Base-by-base conservation (phyloP, 2,329 filamentous ascomycete species). In the Triangularia setosa region DNA sequence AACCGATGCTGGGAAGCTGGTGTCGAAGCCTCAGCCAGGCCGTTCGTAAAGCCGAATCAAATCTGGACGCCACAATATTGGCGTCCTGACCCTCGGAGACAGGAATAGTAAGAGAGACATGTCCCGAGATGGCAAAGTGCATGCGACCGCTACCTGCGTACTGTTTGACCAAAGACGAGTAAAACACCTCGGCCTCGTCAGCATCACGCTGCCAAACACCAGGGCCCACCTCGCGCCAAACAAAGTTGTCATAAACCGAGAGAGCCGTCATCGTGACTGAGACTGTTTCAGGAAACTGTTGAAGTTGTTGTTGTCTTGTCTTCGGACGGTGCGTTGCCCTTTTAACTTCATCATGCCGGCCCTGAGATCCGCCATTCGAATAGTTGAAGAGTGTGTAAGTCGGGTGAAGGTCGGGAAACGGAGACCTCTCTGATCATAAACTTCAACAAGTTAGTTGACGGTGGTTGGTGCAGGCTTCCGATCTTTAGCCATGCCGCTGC, bases 131-230 rank as follows among this genome's bases (percentile, higher is more conserved):
- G 1, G 75, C 75, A 58, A 80, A 81, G 65, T 75, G 78, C 60
- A 73, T 76, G 1, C 78, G 76, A 0, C 76, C 77, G 28, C 72
- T 79, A 1, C 71, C 76, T 24, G 76, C 70, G 44, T 75, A 79
- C 0, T 70, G 66, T 11, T 73, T 74, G 0, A 72, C 72, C 9
- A 80, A 65, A 0, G 74, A 68, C 0, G 76, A 73, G 64, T 81
- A 81, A 35, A 77, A 78, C 16, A 76, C 67, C 61, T 81, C 79
- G 0, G 73, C 71, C 62, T 81, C 79, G 28, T 81, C 79, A 8
- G 77, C 69, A n/a, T 71, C 70, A 5, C 77, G 73, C 6, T 72
- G 68, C 75, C 76, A 79, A 1, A 71, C 28, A 4, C 73, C 71
- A 3, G 74, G 69, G 0, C 53, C 53, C 2, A 58, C 65, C n/a